These are phyloP conservation scores for Pleomassaria siparia DNA, from an alignment of 2,329 filamentous ascomycete genomes.

Conservation along the genomic window DNA sequence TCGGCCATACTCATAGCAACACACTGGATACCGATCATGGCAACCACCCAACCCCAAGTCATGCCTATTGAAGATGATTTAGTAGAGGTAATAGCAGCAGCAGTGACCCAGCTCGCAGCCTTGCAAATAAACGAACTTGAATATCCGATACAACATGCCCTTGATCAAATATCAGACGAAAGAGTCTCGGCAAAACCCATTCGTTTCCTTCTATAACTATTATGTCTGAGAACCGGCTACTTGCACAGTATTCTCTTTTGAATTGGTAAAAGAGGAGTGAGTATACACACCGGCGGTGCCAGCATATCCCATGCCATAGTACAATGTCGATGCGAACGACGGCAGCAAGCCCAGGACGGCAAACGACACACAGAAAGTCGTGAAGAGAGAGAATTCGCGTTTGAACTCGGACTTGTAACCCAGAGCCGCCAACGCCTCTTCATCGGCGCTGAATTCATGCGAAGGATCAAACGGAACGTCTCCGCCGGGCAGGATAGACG, in stretches of 20 bases:
- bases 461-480: conserved; percentile 52
- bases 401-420: conserved; percentile 67
- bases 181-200: neutral
- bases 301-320: conserved; percentile 64
- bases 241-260: too few relatives aligned
- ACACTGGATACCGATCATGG: conserved; percentile 71
- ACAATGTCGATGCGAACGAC: conserved; percentile 70
- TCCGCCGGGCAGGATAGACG: conserved; percentile 53
- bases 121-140: neutral
- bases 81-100: neutral
- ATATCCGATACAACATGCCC: neutral
- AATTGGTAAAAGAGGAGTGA: neutral
- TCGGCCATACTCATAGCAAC: conserved; percentile 68
- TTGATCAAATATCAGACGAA: too few relatives aligned
- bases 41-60: conserved; percentile 76
- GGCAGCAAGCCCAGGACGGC: conserved; percentile 71
- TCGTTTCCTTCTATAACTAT: too few relatives aligned
- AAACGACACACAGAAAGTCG: conserved; percentile 73
- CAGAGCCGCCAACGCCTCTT: conserved; percentile 62
- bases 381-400: conserved; percentile 73
- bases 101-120: neutral
- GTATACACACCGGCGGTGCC: conserved; percentile 41
- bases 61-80: conserved; percentile 53
- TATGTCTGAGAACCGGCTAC: too few relatives aligned
- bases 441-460: conserved; percentile 55